phyloP scores from a whole-genome alignment of 192 early-diverging fungal species.

The Backusella liffmaniae region DNA sequence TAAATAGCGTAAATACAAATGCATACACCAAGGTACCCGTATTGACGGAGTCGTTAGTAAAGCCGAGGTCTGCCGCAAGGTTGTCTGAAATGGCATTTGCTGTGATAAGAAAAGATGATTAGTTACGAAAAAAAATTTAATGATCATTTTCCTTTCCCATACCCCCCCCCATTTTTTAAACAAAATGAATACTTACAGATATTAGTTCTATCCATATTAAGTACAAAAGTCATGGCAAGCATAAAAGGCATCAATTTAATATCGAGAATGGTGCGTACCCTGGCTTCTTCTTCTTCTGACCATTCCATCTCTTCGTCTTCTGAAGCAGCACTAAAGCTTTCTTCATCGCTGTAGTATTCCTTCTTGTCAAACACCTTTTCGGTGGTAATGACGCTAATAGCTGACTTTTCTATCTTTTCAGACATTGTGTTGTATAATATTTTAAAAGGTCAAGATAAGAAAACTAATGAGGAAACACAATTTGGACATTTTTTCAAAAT shows the following conservation, averaged over 20 bases:
- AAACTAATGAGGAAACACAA: background rate
- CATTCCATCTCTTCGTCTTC: conserved; percentile 36
- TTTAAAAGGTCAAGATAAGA: background rate
- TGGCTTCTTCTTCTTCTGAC: conserved; percentile 50
- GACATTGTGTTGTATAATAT: background rate
- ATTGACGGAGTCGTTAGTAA: conserved; percentile 46
- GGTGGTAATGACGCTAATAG: background rate
- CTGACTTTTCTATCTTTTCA: background rate
- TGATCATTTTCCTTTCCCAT: background rate
- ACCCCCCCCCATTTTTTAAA: background rate
- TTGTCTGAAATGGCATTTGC: conserved; percentile 51
- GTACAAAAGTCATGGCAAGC: conserved; percentile 35
- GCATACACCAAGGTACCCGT: conserved; percentile 48
- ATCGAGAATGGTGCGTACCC: conserved; percentile 35
- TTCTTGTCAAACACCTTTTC: background rate
- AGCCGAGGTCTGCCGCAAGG: conserved; percentile 38
- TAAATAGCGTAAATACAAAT: conserved; percentile 36
- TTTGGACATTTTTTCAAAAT: background rate
- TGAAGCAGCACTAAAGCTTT: background rate
- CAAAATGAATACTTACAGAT: conserved; percentile 20
- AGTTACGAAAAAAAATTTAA: background rate
- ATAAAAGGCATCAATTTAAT: conserved; percentile 55
- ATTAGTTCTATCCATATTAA: conserved; percentile 36
- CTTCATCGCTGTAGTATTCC: conserved; percentile 9
- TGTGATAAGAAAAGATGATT: background rate